Conservation (phyloP, 2,329 filamentous ascomycete genomes). For the Cordyceps javanica region DNA sequence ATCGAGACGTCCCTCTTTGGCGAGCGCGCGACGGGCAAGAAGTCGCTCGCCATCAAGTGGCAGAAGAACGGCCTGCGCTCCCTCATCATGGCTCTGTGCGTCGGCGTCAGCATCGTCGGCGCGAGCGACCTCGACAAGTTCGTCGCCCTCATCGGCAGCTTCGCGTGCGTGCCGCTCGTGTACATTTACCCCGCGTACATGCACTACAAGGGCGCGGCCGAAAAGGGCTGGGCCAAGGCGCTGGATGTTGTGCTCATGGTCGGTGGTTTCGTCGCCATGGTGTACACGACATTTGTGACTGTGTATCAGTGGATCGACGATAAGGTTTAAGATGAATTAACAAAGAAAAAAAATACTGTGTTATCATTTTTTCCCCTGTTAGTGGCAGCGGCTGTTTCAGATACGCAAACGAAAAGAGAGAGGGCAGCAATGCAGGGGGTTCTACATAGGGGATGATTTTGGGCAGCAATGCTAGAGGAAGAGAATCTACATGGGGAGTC, state of each 20-base stretch:
- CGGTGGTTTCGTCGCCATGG: conserved; percentile 60
- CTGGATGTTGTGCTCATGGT: conserved; percentile 58
- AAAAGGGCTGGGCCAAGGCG: conserved; percentile 46
- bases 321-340: neutral
- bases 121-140: conserved; percentile 68
- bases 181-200: conserved; percentile 71
- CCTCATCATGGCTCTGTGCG: conserved; percentile 50
- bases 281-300: conserved; percentile 64
- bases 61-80: conserved; percentile 66
- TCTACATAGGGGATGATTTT: neutral
- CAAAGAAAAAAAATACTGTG: too few relatives aligned
- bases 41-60: conserved; percentile 61
- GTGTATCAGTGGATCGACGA: conserved; percentile 29
- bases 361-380: neutral
- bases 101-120: conserved; percentile 55
- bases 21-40: conserved; percentile 59
- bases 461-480: neutral
- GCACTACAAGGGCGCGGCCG: conserved; percentile 62
- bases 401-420: neutral
- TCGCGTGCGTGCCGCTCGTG: conserved; percentile 68
- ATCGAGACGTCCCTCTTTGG: conserved; percentile 63
- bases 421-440: neutral
- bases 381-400: neutral
- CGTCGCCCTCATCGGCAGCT: conserved; percentile 65
- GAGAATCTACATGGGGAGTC: neutral